Base-by-base conservation (phyloP, 2,329 filamentous ascomycete species). In the Zalaria sp. region DNA sequence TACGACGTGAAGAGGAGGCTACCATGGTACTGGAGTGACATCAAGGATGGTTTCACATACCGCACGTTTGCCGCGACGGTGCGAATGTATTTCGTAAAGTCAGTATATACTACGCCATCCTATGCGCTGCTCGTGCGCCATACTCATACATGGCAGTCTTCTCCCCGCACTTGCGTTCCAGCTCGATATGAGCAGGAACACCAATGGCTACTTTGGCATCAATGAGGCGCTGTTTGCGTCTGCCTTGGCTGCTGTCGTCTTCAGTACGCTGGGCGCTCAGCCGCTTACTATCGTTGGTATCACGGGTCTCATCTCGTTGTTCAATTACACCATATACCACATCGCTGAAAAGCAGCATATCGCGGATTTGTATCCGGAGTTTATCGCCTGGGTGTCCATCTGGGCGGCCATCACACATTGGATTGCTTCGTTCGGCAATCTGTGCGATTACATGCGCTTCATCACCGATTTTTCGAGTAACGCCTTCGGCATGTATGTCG, bases 251-350 rank as follows among this genome's bases (percentile, higher is more conserved):
- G 69, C 69, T 3, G 64, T 73, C 49, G 65, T 75, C 1, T 75
- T 75, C 53, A 73, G 67, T 49, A 50, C 68, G 4, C 50, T 74
- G 2, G 62, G 62, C 25, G 68, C 64, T 27, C 72, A 75, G 49
- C 72, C 72, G 0, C 54, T 76, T 35, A 75, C 70, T 3, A 71
- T 75, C 11, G 71, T 75, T 10, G 72, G 72, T 4, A 69, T 75
- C 32, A 75, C 71, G 4, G 72, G 73, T 45, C 53, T 71, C 26
- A 72, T 72, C 32, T 67, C 65, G 5, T 43, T 61, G 32, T 76
- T 77, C 61, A 75, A 75, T 51, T 75, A 73, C 49, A 77, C 72
- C 25, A 73, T 74, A 46, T 76, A 72, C 55, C 69, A 75, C 44
- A 75, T 76, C 41, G 62, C 73, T 36, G 55, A 55, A 26, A 58